These are phyloP conservation scores for Ilex asprella DNA, from an alignment of 257 asterid genomes.

Conservation along the genomic window DNA sequence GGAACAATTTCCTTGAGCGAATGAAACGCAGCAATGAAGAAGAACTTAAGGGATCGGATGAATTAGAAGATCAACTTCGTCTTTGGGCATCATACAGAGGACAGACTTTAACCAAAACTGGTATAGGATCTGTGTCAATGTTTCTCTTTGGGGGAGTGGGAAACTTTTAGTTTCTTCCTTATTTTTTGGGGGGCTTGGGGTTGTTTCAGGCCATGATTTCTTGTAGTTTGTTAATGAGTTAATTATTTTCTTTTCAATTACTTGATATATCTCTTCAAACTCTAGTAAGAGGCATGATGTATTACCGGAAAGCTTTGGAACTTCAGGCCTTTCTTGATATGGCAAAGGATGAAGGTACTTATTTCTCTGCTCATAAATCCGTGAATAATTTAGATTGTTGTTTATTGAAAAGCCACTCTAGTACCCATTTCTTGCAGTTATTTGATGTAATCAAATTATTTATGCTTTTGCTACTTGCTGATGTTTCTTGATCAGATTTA, in stretches of 20 bases:
- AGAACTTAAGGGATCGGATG: constrained; percentile 75
- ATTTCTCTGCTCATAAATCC: constrained; percentile 13
- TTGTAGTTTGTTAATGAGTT: no score
- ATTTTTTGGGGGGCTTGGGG: not conserved
- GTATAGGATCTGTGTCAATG: constrained; percentile 25
- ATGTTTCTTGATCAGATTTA: constrained; percentile 43
- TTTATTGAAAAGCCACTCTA: not conserved
- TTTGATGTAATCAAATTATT: no score
- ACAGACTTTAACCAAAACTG: constrained; percentile 94
- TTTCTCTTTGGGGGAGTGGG: not conserved
- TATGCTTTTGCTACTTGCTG: constrained; percentile 11
- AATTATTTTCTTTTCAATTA: constrained; percentile 2
- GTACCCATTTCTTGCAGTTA: not conserved
- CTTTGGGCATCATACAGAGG: constrained; percentile 99
- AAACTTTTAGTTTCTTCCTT: not conserved
- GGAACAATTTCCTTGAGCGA: constrained; percentile 97
- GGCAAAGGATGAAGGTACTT: constrained; percentile 95
- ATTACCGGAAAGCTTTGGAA: constrained; percentile 93
- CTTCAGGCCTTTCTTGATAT: constrained; percentile 99
- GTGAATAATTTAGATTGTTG: not conserved
- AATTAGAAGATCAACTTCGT: constrained; percentile 79
- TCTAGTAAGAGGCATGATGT: constrained; percentile 99
- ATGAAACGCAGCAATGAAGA: constrained; percentile 53
- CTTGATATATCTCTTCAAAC: constrained; percentile 10
- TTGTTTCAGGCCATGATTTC: no score